Evolutionary conservation across 2,329 filamentous ascomycete genomes (phyloP).

Genomic region (Thelonectria blattea): DNA sequence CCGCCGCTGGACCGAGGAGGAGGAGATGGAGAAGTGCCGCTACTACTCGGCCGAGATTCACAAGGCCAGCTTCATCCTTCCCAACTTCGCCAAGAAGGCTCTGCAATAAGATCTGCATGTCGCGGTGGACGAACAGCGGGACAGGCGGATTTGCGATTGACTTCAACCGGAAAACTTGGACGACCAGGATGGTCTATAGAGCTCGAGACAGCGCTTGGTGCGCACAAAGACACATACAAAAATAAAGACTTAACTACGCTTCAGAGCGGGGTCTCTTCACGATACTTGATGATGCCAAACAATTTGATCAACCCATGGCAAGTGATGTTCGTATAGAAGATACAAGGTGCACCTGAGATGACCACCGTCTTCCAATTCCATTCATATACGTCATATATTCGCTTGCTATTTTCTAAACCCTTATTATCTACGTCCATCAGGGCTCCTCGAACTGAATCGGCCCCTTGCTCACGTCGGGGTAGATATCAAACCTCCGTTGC

Average conservation of each 20-base stretch:
- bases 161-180: slow-evolving; percentile 30
- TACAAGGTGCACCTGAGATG: background rate
- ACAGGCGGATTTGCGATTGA: slow-evolving; percentile 29
- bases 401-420: background rate
- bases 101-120: slow-evolving; percentile 54
- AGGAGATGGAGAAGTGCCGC: slow-evolving; percentile 90
- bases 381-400: background rate
- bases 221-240: slow-evolving; percentile 2
- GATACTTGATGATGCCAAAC: slow-evolving; percentile 28
- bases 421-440: slow-evolving; percentile 1
- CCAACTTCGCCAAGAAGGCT: slow-evolving; percentile 88
- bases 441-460: slow-evolving; percentile 48
- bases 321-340: background rate
- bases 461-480: slow-evolving; percentile 82
- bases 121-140: background rate
- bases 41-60: slow-evolving; percentile 99
- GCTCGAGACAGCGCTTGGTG: slow-evolving; percentile 4
- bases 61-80: slow-evolving; percentile 90
- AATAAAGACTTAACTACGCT: slow-evolving; percentile 26
- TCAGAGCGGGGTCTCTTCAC: slow-evolving; percentile 24
- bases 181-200: slow-evolving; percentile 33
- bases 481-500: slow-evolving; percentile 93
- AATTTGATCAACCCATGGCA: background rate
- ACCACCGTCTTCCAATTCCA: background rate
- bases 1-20: slow-evolving; percentile 79